These are phyloP conservation scores for Lagenidium sp. DNA, from an alignment of 352 stramenopile species.

Conservation along the genomic window DNA sequence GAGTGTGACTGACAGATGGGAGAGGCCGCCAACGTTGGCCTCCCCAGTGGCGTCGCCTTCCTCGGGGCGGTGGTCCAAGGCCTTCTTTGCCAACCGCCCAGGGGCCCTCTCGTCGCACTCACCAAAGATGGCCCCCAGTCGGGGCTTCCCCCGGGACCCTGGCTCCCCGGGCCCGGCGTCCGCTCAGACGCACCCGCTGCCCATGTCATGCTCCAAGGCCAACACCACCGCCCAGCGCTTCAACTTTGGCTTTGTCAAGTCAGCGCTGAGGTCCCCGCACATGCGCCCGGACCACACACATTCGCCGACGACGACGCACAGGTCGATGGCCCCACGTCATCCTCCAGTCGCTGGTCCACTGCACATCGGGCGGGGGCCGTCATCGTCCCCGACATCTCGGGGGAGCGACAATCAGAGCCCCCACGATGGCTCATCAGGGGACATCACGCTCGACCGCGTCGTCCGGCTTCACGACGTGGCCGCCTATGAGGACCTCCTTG, in stretches of 20 bases:
- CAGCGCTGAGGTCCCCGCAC: neutral
- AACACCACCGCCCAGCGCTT: slow-evolving; percentile 2
- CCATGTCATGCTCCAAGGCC: slow-evolving; percentile 5
- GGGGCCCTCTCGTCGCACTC: neutral
- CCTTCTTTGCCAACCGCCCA: slow-evolving; percentile 9
- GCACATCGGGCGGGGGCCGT: too few species aligned
- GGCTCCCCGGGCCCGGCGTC: neutral
- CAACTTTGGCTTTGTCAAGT: slow-evolving; percentile 13
- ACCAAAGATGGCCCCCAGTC: neutral
- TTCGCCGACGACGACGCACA: slow-evolving; percentile 1
- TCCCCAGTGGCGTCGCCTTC: slow-evolving; percentile 2
- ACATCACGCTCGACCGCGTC: too few species aligned
- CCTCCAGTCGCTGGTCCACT: too few species aligned
- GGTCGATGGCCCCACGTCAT: too few species aligned
- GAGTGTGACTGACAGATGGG: neutral
- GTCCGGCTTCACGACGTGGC: too few species aligned
- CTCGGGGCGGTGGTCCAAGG: slow-evolving; percentile 8
- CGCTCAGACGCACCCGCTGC: slow-evolving; percentile 7
- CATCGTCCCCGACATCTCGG: too few species aligned
- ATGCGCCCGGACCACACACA: slow-evolving; percentile 5
- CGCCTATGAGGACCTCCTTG: slow-evolving; percentile 38
- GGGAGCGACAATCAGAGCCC: too few species aligned
- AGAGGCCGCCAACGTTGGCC: neutral
- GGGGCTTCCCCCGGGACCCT: neutral
- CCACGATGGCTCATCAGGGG: too few species aligned